Evolutionary conservation across 2,329 filamentous ascomycete species (phyloP), one percentile per base, ranked within the genome.

Genomic region (Aurifilum marmelostoma): DNA sequence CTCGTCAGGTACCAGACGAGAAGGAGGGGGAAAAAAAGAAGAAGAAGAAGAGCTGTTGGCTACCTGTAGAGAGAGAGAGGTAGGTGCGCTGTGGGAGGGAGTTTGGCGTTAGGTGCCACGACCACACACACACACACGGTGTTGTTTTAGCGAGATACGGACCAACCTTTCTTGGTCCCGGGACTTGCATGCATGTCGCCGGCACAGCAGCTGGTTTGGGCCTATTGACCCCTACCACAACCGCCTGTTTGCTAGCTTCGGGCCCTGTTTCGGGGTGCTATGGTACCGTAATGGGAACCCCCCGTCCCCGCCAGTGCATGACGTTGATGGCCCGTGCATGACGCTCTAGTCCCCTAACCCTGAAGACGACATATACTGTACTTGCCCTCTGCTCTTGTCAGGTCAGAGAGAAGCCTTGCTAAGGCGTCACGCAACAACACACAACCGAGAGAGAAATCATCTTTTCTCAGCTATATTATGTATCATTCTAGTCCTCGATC

Each of bases 301-400:
- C 43, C 43, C 16, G 34, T 34, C 3, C 50, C 50, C 27, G 6
- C 29, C 54, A 34, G 27, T 16, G 54, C 54, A 56, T 56, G 52
- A 56, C 52, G 52, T 56, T 56, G 24, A 29, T 56, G 52, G 52
- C 52, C 52, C 52, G 52, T 56, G 52, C 52, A 56, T 18, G 6
- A 7, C 2, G 5, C 52, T 29, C 32, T 24, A n/a, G 21, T 2
- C 29, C 56, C 56, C 56, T 59, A 59, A 59, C 56, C 56, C 56
- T 59, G 29, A 37, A 59, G 56, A 59, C 56, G 56, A 59, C 56
- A 37, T 56, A 12, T n/a, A n/a, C n/a, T n/a, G n/a, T n/a, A n/a
- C n/a, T n/a, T n/a, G n/a, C n/a, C 12, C 16, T 7, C 16, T 47
- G 41, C 41, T 18, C 41, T n/a, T n/a, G n/a, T n/a, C n/a, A n/a